Conservation (phyloP, 1,139 yeast genomes). For the Sugiyamaella grinbergsii region DNA sequence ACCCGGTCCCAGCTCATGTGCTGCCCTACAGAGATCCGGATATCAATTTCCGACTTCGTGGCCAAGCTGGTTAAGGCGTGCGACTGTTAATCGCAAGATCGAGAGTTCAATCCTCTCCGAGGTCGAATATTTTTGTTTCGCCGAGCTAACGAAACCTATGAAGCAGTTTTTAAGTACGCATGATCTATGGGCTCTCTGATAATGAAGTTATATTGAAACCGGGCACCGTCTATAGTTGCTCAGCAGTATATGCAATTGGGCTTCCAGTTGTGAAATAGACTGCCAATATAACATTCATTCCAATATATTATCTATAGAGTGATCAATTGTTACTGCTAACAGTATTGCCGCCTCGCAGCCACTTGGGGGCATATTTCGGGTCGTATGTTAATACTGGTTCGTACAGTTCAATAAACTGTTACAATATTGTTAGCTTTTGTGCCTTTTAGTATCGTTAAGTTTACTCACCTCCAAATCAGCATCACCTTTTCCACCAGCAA, state of each 20-base stretch:
- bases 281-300: not conserved
- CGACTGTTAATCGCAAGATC: slow-evolving; percentile 32
- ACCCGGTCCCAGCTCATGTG: no score
- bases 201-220: no score
- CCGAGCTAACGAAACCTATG: not conserved
- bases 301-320: not conserved
- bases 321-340: no score
- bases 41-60: slow-evolving; percentile 22
- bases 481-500: slow-evolving; percentile 92
- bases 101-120: slow-evolving; percentile 32
- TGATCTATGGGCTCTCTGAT: no score
- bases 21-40: no score
- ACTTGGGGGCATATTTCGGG: slow-evolving; percentile 39
- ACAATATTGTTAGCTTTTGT: slow-evolving; percentile 2
- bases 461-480: slow-evolving; percentile 69
- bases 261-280: no score
- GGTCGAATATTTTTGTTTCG: slow-evolving; percentile 21
- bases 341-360: slow-evolving; percentile 29
- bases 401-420: slow-evolving; percentile 37
- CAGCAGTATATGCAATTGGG: no score
- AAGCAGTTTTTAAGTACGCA: no score
- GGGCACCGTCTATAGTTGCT: no score
- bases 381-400: slow-evolving; percentile 36
- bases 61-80: slow-evolving; percentile 32
- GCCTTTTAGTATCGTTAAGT: not conserved